Evolutionary conservation across 768 basidiomycete genomes (phyloP).

Genomic region (Tulasnella sp.): DNA sequence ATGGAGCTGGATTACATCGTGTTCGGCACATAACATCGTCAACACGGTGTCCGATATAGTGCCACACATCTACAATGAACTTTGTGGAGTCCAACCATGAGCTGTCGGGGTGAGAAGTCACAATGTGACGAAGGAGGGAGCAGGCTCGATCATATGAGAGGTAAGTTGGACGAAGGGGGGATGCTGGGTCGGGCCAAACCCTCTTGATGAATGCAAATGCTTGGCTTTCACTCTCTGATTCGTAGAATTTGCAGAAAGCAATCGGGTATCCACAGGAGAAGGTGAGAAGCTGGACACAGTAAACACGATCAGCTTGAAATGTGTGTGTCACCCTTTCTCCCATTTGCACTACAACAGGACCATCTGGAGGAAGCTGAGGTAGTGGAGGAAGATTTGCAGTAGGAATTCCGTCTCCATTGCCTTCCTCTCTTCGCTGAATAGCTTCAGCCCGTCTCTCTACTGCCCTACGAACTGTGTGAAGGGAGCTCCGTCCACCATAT

Average conservation of each 20-base stretch:
- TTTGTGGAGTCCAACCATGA: not conserved
- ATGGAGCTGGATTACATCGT: not conserved
- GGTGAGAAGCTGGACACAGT: constrained; percentile 20
- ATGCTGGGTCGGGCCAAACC: too few relatives aligned
- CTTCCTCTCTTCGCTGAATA: not conserved
- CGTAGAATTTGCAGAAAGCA: constrained; percentile 21
- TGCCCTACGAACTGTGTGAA: constrained; percentile 23
- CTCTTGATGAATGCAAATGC: too few relatives aligned
- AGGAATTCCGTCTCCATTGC: not conserved
- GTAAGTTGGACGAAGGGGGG: not conserved
- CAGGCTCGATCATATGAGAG: not conserved
- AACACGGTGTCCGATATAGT: constrained; percentile 1
- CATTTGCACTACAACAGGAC: not conserved
- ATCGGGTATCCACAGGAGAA: constrained; percentile 23
- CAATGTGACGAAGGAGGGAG: not conserved
- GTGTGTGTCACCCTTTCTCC: not conserved
- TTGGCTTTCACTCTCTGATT: constrained; percentile 19
- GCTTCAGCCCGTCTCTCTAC: constrained; percentile 20
- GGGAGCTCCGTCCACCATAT: constrained; percentile 21
- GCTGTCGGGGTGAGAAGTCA: not conserved
- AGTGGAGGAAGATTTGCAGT: not conserved
- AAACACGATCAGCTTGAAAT: not conserved
- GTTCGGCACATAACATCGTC: not conserved
- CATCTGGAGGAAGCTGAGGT: not conserved
- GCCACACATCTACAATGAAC: constrained; percentile 5